These are phyloP conservation scores for Ministeria vibrans DNA, from an alignment of 78 protist species.

Conservation along the genomic window DNA sequence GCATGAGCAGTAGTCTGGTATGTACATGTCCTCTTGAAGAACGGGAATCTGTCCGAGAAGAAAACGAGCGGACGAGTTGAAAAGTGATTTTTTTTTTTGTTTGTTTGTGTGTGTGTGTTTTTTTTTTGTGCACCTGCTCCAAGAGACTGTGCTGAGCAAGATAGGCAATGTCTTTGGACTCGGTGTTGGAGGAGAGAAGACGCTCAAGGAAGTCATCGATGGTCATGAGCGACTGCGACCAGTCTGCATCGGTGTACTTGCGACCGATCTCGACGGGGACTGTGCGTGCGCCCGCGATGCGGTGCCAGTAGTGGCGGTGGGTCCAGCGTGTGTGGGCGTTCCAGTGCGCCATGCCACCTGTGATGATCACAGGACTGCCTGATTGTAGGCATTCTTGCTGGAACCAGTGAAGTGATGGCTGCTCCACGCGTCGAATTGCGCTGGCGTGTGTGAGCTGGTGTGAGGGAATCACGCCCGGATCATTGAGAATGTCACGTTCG, in stretches of 20 bases:
- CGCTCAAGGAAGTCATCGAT: background rate
- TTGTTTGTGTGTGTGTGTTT: too few relatives aligned
- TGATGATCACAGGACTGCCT: background rate
- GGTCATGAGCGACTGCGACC: conserved; percentile 5
- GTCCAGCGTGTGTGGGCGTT: background rate
- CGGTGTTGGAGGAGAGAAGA: background rate
- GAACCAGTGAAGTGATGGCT: background rate
- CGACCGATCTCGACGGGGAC: conserved; percentile 15
- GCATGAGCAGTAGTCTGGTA: too few relatives aligned
- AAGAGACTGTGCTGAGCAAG: conserved; percentile 13
- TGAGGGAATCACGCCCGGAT: too few relatives aligned
- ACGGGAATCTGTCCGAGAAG: too few relatives aligned
- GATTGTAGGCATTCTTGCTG: background rate
- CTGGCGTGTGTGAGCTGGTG: too few relatives aligned
- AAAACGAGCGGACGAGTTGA: too few relatives aligned
- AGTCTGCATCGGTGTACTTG: background rate
- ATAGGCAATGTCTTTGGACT: background rate
- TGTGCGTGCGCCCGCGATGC: conserved; percentile 1
- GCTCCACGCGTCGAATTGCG: background rate
- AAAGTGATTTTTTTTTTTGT: too few relatives aligned
- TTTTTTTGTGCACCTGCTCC: too few relatives aligned
- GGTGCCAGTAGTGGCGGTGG: background rate
- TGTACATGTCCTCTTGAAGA: too few relatives aligned
- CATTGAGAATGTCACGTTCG: background rate
- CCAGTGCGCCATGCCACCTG: background rate